These are phyloP conservation scores for Puccinia hordei DNA, from an alignment of 1,284 basidiomycete species.

Conservation along the genomic window DNA sequence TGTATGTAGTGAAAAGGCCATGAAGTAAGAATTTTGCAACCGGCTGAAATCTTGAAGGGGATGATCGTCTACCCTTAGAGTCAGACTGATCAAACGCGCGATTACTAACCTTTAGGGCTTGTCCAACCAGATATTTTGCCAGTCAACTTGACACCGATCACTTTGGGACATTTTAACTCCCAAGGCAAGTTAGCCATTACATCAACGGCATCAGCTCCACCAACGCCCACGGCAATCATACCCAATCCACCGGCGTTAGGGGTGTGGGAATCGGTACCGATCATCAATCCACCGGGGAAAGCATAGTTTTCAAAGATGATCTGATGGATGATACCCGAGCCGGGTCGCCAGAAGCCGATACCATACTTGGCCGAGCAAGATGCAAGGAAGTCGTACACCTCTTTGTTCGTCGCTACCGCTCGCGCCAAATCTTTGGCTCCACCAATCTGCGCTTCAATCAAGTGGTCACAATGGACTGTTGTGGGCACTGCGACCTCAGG, in stretches of 20 bases:
- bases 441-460: conserved; percentile 95
- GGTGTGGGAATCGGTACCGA: conserved; percentile 98
- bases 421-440: conserved; percentile 90
- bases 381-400: conserved; percentile 99
- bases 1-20: conserved; percentile 58
- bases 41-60: too few species aligned
- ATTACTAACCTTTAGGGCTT: conserved; percentile 79
- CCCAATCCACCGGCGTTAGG: conserved; percentile 98
- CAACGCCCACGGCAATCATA: conserved; percentile 98
- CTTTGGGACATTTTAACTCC: conserved; percentile 99
- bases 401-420: conserved; percentile 92
- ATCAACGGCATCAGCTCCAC: conserved; percentile 98
- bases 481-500: conserved; percentile 95
- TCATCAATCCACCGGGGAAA: conserved; percentile 98
- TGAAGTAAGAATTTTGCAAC: conserved; percentile 19
- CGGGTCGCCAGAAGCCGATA: conserved; percentile 99
- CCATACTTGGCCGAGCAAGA: conserved; percentile 98
- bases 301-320: conserved; percentile 99
- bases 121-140: conserved; percentile 97
- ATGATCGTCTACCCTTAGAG: too few species aligned
- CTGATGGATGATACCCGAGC: conserved; percentile 83
- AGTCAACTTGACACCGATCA: conserved; percentile 94
- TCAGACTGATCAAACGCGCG: too few species aligned
- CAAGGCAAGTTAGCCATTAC: conserved; percentile 97
- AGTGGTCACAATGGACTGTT: conserved; percentile 85